A percentile compares a stretch with the other conserved stretches of the same genome.
Conservation (phyloP, 768 basidiomycete genomes). For the Suillus paluster region DNA sequence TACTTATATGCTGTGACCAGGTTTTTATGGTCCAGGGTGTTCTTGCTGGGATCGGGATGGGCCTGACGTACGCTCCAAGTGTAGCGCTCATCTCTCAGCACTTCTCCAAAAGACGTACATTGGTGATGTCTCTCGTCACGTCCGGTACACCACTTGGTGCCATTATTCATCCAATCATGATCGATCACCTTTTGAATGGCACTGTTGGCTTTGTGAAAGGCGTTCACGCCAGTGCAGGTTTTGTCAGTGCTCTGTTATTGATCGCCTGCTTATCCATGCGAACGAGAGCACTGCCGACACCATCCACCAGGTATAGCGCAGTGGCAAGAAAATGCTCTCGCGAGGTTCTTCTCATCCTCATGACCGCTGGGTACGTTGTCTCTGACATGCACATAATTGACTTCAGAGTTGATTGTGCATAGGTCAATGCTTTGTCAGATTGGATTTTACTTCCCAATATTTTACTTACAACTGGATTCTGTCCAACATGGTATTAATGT, state of each 20-base stretch:
- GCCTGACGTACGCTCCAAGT: constrained; percentile 50
- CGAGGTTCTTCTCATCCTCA: constrained; percentile 1
- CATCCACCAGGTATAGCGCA: background rate
- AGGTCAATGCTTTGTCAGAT: constrained; percentile 29
- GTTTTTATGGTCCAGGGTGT: constrained; percentile 50
- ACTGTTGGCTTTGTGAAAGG: constrained; percentile 48
- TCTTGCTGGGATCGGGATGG: constrained; percentile 44
- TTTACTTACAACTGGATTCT: constrained; percentile 56
- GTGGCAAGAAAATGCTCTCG: constrained; percentile 1
- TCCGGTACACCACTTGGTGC: constrained; percentile 59
- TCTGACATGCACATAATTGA: background rate
- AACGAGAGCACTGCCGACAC: constrained; percentile 37
- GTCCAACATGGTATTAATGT: constrained; percentile 47
- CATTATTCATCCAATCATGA: constrained; percentile 60
- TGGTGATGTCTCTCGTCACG: constrained; percentile 49
- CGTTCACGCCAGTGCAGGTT: constrained; percentile 42
- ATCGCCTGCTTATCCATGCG: constrained; percentile 43
- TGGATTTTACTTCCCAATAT: constrained; percentile 52
- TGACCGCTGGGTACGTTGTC: background rate
- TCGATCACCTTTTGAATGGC: constrained; percentile 51
- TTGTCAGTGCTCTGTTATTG: constrained; percentile 42
- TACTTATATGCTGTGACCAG: constrained; percentile 26
- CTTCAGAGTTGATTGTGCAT: background rate
- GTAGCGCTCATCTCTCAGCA: constrained; percentile 48
- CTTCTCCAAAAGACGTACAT: constrained; percentile 44